Base-by-base conservation (phyloP, 1,139 yeast genomes). In the Hemisphaericaspora xylanilytica region DNA sequence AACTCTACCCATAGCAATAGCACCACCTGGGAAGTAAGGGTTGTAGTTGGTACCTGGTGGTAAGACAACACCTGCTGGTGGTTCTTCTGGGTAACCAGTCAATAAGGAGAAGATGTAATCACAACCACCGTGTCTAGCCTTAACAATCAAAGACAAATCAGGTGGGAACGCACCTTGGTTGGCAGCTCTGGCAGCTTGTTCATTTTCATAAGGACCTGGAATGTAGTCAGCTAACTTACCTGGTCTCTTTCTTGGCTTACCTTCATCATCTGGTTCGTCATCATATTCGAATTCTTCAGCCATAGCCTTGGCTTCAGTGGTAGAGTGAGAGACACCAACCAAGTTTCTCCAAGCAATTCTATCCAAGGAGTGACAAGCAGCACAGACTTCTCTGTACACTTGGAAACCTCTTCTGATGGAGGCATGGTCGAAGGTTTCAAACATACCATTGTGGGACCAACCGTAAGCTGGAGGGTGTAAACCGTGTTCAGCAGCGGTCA, bases 1-100 rank as follows among this genome's bases (percentile, higher is more conserved):
- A 46, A 90, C 97, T 75, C 98, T 86, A 63, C 88, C 97, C 98
- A 92, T 92, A 59, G 97, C 97, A 75, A 92, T 90, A 36, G 97
- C 78, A 53, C 98, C 97, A 73, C 97, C 97, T 61, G 99, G 97
- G 96, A 92, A 92, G 78, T 92, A 92, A 62, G 98, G 98, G 79
- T 94, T 94, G 75, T 92, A 94, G 81, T 90, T 92, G 49, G 95
- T 69, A 49, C 97, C 98, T 47, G 87, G 85, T 45, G 97, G 94
- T 59, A 92, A 77, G 38, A 68, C 77, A 48, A 88, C 96, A 74
- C 99, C 99, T 31, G 97, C 97, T 51, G 99, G 99, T 43, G 96
- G 85, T 47, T 92, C 97, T 40, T 92, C 98, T 57, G 97, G 97
- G 76, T 92, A 92, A 62, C 99, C 98, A 48, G 98, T 92, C 70